Conservation (phyloP, 2,329 filamentous ascomycete species). For the Ophiostoma himal-ulmi region DNA sequence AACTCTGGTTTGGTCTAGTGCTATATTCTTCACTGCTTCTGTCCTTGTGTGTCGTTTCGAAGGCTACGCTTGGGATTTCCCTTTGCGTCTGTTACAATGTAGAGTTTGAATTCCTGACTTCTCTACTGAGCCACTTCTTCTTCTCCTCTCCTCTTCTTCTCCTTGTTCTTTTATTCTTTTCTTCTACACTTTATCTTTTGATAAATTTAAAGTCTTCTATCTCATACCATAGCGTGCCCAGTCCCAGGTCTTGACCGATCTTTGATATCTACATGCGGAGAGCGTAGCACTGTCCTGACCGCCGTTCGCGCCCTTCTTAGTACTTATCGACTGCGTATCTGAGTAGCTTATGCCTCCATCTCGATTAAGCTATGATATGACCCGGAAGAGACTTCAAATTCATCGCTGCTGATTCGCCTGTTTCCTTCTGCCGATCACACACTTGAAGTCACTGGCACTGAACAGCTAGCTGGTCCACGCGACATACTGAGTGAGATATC, state of each 20-base stretch:
- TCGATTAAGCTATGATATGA: not conserved
- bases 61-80: not conserved
- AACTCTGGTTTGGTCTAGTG: not conserved
- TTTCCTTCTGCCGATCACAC: not conserved
- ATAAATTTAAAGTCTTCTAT: not conserved
- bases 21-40: not conserved
- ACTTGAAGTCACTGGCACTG: not conserved
- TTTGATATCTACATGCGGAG: constrained; percentile 9
- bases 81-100: not conserved
- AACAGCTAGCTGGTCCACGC: not conserved
- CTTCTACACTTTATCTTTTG: not conserved
- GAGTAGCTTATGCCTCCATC: not conserved
- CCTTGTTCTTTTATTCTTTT: not conserved
- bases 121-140: not conserved
- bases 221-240: not conserved
- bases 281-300: constrained; percentile 4
- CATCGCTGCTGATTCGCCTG: constrained; percentile 10
- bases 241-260: constrained; percentile 9
- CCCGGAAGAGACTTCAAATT: not conserved
- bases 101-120: not conserved
- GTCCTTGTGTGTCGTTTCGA: not conserved
- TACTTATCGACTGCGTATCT: not conserved
- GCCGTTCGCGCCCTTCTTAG: not conserved
- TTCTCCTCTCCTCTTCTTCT: not conserved
- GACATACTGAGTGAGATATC: not conserved